phyloP scores from a whole-genome alignment of 139 green algal genomes.

The Eudorina sp. region DNA sequence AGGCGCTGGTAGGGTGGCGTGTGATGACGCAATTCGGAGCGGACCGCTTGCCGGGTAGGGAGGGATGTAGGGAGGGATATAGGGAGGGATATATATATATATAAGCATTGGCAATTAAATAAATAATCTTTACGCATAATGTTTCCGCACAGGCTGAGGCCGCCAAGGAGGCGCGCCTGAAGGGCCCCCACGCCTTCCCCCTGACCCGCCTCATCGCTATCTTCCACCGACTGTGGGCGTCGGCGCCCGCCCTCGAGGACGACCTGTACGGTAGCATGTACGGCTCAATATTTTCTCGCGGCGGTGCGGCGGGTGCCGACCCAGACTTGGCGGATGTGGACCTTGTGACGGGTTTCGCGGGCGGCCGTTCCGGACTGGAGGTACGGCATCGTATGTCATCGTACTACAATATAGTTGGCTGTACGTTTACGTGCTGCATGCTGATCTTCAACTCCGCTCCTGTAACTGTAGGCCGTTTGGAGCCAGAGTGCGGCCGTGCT shows the following conservation, averaged over 20 bases:
- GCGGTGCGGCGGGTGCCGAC: not conserved
- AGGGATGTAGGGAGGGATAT: too few relatives aligned
- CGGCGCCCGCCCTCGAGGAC: slow-evolving; percentile 23
- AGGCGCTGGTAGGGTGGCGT: too few relatives aligned
- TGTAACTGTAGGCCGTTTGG: slow-evolving; percentile 30
- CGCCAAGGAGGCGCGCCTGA: slow-evolving; percentile 65
- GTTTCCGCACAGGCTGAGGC: slow-evolving; percentile 74
- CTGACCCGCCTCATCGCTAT: slow-evolving; percentile 75
- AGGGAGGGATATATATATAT: too few relatives aligned
- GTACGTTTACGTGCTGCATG: not conserved
- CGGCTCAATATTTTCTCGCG: not conserved
- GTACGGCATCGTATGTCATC: slow-evolving; percentile 15
- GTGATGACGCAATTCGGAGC: too few relatives aligned
- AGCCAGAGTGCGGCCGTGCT: slow-evolving; percentile 42
- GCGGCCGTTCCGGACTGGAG: slow-evolving; percentile 9
- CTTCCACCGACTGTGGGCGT: slow-evolving; percentile 67
- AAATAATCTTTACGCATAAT: too few relatives aligned
- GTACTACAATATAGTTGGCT: too few relatives aligned
- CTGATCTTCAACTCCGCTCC: not conserved
- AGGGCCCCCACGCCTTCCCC: slow-evolving; percentile 72
- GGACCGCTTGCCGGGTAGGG: too few relatives aligned
- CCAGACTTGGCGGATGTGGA: slow-evolving; percentile 29
- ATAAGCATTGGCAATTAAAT: too few relatives aligned
- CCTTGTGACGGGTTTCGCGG: slow-evolving; percentile 35
- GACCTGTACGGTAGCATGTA: slow-evolving; percentile 47